Evolutionary conservation across 495 filamentous ascomycete genomes (phyloP), one percentile per base, ranked within the genome.

Genomic region (Apiosordaria backusii): DNA sequence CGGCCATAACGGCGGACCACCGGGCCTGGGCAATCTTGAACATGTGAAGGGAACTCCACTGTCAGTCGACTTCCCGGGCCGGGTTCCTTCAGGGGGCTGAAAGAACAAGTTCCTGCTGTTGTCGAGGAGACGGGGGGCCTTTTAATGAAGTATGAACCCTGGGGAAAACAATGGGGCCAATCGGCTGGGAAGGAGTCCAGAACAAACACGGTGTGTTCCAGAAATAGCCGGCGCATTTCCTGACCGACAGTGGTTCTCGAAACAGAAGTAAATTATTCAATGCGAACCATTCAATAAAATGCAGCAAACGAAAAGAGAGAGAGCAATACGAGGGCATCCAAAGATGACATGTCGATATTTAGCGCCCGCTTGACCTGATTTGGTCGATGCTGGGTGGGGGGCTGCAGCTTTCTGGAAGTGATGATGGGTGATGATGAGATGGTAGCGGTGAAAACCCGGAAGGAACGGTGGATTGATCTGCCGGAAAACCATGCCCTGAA

Each of bases 111-210:
- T 22, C 53, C 53, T 57, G 24, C n/a, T 40, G 59, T 61, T 61
- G 29, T 50, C 27, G 27, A 61, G 59, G 59, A 61, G 25, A 61
- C 59, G 25, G 26, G 59, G 35, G 13, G 26, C 59, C 59, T 61
- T 61, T 61, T 35, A 61, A 61, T 61, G 59, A 61, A 61, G 59
- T 27, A 35, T 61, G 3, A 61, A 15, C 18, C 26, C 26, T 27
- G 16, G 15, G 24, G 13, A 27, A 24, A 59, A 29, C 24, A 24
- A 24, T 60, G 57, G 57, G 24, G 57, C 57, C 57, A 60, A 60
- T 60, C 57, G 57, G 57, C 57, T 60, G 57, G 24, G 23, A 60
- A 6, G 22, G 19, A 25, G 19, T 29, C 22, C 19, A 26, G 57
- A 19, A 27, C 19, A 18, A 25, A 61, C 27, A 45, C 29, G 29